Evolutionary conservation across 2,329 filamentous ascomycete species (phyloP), one percentile per base, ranked within the genome.

Genomic region (Monilinia fructicola): DNA sequence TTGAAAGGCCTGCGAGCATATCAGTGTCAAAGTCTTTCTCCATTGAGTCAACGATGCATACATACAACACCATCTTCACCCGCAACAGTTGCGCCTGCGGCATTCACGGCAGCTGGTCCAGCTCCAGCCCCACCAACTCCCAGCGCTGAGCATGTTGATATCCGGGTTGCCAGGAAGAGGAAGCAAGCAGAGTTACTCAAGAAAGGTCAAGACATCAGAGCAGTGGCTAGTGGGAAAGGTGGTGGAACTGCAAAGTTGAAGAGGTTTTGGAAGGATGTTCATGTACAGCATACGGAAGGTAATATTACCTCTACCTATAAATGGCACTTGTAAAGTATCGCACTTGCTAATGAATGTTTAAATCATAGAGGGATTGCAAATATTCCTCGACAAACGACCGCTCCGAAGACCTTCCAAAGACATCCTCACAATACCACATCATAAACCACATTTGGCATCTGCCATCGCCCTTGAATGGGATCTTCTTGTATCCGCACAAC

Each of bases 381-480:
- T 98, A 66, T 82, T 89, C 72, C 88, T 98, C 70, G 95, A 98
- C 79, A 78, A 82, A 31, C 85, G 93, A 35, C 88, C 93, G 4
- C 86, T 99, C 68, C 88, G 93, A 69, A 92, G 91, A 62, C 90
- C 89, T 0, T 88, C 88, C 64, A 92, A 93, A 76, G 76, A 85
- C 52, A 82, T 92, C 70, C 82, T 99, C 73, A 85, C 84, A 1
- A 74, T 98, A 38, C 93, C 95, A 0, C 74, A 80, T 1, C 85
- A 84, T 66, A 98, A 97, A 80, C 88, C 87, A 42, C 85, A 92
- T 74, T 89, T 98, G 50, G 94, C 94, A 31, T 84, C 88, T 54
- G 91, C 92, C 66, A 88, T 99, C 69, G 95, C 94, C 3, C 80
- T 96, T 54, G 95, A 99, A 81, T 99, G 95, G 95, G 93, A 97